A percentile compares a stretch with the other conserved stretches of the same genome.
Conservation (phyloP, 2,329 filamentous ascomycete genomes). For the Penicillium janthinellum region DNA sequence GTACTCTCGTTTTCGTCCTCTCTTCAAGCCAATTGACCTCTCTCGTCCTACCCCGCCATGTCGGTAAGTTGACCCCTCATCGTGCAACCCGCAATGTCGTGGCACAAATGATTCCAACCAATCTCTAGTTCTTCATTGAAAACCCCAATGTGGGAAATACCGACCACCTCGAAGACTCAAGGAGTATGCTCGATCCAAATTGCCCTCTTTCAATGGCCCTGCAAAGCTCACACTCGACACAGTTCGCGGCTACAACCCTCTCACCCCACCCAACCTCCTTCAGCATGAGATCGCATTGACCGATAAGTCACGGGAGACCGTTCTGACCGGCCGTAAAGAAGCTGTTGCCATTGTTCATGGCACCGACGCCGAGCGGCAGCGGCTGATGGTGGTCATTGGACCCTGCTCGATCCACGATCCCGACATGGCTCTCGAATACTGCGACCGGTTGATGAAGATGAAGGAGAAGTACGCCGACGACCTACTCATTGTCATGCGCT, state of each 20-base stretch:
- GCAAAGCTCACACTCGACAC: conserved; percentile 9
- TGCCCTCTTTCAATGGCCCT: not conserved
- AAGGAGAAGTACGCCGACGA: conserved; percentile 89
- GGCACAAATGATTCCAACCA: conserved; percentile 13
- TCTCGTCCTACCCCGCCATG: conserved; percentile 32
- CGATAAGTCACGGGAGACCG: conserved; percentile 51
- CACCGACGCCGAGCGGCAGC: conserved; percentile 54
- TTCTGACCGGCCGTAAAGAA: conserved; percentile 62
- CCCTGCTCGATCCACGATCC: conserved; percentile 98
- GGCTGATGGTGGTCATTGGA: conserved; percentile 79
- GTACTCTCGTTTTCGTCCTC: not conserved
- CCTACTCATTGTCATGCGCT: conserved; percentile 93
- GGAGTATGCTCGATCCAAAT: conserved; percentile 61
- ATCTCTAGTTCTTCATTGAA: conserved; percentile 69
- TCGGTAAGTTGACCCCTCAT: conserved; percentile 35
- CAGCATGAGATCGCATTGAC: conserved; percentile 79
- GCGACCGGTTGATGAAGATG: conserved; percentile 74
- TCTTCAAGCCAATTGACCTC: conserved; percentile 3
- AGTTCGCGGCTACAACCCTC: conserved; percentile 89
- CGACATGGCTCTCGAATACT: conserved; percentile 86
- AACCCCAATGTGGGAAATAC: conserved; percentile 79
- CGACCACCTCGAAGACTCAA: conserved; percentile 74
- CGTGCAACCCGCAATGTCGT: not conserved
- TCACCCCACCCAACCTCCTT: conserved; percentile 90
- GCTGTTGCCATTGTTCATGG: conserved; percentile 64